A percentile compares a stretch with the other conserved stretches of the same genome.
Conservation (phyloP, 768 basidiomycete species). For the Amanita thiersii region DNA sequence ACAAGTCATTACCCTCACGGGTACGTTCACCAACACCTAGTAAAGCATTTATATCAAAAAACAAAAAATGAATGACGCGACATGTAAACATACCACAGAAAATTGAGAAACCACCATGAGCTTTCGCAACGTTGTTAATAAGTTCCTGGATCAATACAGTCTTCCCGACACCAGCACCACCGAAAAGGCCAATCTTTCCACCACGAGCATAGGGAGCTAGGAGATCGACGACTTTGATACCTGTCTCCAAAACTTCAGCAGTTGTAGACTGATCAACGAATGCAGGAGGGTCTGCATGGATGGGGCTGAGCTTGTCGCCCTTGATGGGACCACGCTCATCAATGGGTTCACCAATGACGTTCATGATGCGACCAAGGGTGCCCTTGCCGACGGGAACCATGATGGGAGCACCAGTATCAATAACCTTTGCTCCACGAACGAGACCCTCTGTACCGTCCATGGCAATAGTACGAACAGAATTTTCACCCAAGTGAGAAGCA, state of each 20-base stretch:
- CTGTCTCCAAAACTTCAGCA: slow-evolving; percentile 97
- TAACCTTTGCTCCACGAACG: slow-evolving; percentile 94
- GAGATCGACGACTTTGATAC: slow-evolving; percentile 99
- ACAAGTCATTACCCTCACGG: slow-evolving; percentile 99
- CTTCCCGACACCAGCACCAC: slow-evolving; percentile 99
- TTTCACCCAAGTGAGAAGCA: slow-evolving; percentile 97
- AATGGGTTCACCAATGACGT: slow-evolving; percentile 99
- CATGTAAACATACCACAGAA: slow-evolving; percentile 69
- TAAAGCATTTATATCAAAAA: slow-evolving; percentile 11
- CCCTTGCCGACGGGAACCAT: slow-evolving; percentile 91
- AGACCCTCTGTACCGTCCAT: slow-evolving; percentile 99
- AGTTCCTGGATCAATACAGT: slow-evolving; percentile 99
- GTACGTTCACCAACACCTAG: slow-evolving; percentile 99
- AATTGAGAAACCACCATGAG: slow-evolving; percentile 99
- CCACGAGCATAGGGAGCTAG: slow-evolving; percentile 99
- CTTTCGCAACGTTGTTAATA: slow-evolving; percentile 99
- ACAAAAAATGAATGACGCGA: background rate
- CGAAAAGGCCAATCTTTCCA: slow-evolving; percentile 99
- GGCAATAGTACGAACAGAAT: slow-evolving; percentile 98
- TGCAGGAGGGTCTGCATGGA: slow-evolving; percentile 94
- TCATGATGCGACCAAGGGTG: slow-evolving; percentile 99
- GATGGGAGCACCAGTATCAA: slow-evolving; percentile 97
- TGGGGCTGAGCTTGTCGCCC: slow-evolving; percentile 85
- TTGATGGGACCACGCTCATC: slow-evolving; percentile 99
- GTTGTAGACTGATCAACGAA: slow-evolving; percentile 99